Base-by-base conservation (phyloP, 192 early-diverging fungal genomes). In the Linderina pennispora region DNA sequence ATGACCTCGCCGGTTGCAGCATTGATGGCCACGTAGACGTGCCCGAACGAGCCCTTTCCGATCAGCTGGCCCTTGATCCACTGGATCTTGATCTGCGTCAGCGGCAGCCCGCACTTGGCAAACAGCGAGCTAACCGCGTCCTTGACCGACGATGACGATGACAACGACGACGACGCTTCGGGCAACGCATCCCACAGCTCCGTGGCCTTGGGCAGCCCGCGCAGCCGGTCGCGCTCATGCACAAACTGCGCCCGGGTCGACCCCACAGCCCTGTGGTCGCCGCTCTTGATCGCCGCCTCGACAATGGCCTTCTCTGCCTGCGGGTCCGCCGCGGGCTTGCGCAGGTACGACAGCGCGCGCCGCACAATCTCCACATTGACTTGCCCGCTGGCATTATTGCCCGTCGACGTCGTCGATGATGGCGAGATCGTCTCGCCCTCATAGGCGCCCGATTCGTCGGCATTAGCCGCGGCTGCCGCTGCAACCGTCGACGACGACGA, bases 31-130 rank as follows among this genome's bases (percentile, higher is more conserved):
- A 82, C 79, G 36, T 82, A 80, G 23, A 92, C 89, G 40, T 77
- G 70, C 4, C 89, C 88, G 45, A 89, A 92, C 3, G 85, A 86
- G 5, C 89, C 89, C 51, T 85, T 83, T 23, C 89, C 89, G 59
- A 92, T 90, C 24, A 89, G 60, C 50, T 76, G 74, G 38, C 89
- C 89, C 40, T 79, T 80, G 48, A 85, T 73, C 77, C 84, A 89
- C 47, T 78, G 77, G 43, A 87, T 79, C 55, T 65, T 70, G 52
- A 77, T 51, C 2, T 52, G 45, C 13, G 31, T 54, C 22, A 41
- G 45, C 23, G 68, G 58, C 15, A 62, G 33, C 3, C 60, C 56
- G 42, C 61, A 60, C 52, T 65, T 62, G 25, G 50, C 55, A 50
- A 76, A 62, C 33, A 70, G 50, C 38, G 70, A 38, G 13, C 53